Base-by-base conservation (phyloP, 108 stramenopile genomes). In the Epipyxis sp. region DNA sequence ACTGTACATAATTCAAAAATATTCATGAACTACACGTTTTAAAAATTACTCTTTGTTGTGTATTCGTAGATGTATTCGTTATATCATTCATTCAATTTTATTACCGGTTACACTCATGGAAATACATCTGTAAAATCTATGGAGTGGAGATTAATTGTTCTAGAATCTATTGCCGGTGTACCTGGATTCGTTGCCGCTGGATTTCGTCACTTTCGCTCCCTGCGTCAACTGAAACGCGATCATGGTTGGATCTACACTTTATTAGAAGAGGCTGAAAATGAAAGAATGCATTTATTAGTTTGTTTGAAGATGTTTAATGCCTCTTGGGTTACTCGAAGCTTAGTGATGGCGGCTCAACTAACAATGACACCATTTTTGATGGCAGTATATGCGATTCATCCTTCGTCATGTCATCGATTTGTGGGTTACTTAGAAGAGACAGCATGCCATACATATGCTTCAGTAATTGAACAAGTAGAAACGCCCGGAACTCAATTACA, bases 371-470 rank as follows among this genome's bases (percentile, higher is more conserved):
- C 87, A 41, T 83, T 86, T 29, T 95, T 96, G 80, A 81, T 91
- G 46, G 40, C 87, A 20, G 77, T 90, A 10, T 99, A 99, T 91
- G 80, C 94, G 58, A 86, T 94, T 79, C 87, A 86, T 71, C 96
- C 96, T 39, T 79, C 83, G 39, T 91, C 92, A 69, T 94, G 92
- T 84, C 98, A 98, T 82, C 94, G 94, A 57, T 94, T 97, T 78
- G 94, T 98, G 16, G 96, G 96, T 27, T 97, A 98, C 81, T 87
- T 97, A 59, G 98, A 98, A 78, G 94, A 94, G 81, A 93, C 93
- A 76, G 94, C 93, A 3, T 89, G 88, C 77, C 40, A 78, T 32
- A 95, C 94, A 1, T 94, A 94, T 85, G 93, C 92, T 29, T 91
- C 91, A 83, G 94, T 94, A 54, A 86, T 99, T 71, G 72, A 90